Conservation (phyloP, 2,329 filamentous ascomycete species). For the Pseudocercospora ulei region DNA sequence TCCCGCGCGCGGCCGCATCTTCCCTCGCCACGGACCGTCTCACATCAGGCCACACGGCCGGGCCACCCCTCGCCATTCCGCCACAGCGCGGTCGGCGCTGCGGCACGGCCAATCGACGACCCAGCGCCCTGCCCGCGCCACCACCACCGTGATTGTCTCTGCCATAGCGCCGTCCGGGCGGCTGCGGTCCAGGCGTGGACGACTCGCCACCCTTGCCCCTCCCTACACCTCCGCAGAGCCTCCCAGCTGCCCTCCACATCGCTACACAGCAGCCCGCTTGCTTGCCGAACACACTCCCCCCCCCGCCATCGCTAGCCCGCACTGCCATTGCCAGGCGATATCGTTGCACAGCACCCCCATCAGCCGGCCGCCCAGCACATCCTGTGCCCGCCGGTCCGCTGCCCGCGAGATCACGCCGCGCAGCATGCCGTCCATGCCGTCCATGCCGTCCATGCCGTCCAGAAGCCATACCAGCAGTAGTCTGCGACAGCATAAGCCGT, state of each 20-base stretch:
- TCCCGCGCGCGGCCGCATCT: constrained; percentile 1
- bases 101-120: constrained; percentile 1
- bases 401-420: constrained; percentile 11
- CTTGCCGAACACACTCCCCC: constrained; percentile 3
- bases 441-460: constrained; percentile 27
- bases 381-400: constrained; percentile 1
- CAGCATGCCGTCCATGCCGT: constrained; percentile 29
- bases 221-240: neutral
- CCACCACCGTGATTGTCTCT: constrained; percentile 1
- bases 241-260: neutral
- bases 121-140: neutral
- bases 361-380: constrained; percentile 8
- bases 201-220: neutral
- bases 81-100: constrained; percentile 1
- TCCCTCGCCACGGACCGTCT: constrained; percentile 1
- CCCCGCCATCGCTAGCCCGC: constrained; percentile 6
- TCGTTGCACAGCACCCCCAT: too few species aligned
- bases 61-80: constrained; percentile 3
- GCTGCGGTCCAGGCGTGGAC: constrained; percentile 2
- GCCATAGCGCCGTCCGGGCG: constrained; percentile 2
- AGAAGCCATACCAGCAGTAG: constrained; percentile 18
- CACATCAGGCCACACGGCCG: neutral
- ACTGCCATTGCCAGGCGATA: too few species aligned
- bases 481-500: constrained; percentile 25
- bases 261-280: constrained; percentile 2